Percentiles rank a stretch among this genome's conserved stretches.
Evolutionary conservation across 495 filamentous ascomycete genomes (phyloP).

Genomic region (Amphirosellinia nigrospora): DNA sequence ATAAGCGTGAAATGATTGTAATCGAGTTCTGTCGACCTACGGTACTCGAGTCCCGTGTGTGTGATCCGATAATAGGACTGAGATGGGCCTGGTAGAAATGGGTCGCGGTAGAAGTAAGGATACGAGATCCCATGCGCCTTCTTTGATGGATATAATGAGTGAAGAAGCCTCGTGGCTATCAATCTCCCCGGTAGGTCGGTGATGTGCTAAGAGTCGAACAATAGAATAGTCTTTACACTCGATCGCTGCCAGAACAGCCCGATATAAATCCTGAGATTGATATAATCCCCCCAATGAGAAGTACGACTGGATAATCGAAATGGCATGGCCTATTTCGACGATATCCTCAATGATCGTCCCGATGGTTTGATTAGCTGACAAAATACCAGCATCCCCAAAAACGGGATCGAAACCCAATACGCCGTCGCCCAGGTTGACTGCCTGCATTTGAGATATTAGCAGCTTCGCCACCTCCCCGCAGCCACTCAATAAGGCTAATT

Average conservation of each 20-base stretch:
- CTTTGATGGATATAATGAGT: not conserved
- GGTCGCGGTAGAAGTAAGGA: not conserved
- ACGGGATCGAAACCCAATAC: not conserved
- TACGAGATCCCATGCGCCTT: not conserved
- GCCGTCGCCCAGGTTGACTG: not conserved
- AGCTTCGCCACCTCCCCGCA: not conserved
- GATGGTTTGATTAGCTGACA: not conserved
- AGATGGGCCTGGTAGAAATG: not conserved
- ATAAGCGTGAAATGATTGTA: too few species aligned
- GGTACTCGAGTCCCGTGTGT: not conserved
- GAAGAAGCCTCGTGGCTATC: not conserved
- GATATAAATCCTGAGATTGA: not conserved
- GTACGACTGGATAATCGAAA: not conserved
- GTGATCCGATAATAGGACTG: not conserved
- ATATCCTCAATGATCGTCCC: not conserved
- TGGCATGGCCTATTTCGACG: not conserved
- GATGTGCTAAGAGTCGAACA: not conserved
- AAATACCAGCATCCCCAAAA: not conserved
- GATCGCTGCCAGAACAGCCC: not conserved
- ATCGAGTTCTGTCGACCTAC: not conserved
- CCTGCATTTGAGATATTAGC: not conserved
- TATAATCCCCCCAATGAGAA: not conserved
- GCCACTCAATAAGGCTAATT: not conserved
- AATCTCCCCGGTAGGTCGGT: not conserved
- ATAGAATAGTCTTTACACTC: not conserved